These are phyloP conservation scores for Botryotinia calthae DNA, from an alignment of 2,329 filamentous ascomycete genomes.

Conservation along the genomic window DNA sequence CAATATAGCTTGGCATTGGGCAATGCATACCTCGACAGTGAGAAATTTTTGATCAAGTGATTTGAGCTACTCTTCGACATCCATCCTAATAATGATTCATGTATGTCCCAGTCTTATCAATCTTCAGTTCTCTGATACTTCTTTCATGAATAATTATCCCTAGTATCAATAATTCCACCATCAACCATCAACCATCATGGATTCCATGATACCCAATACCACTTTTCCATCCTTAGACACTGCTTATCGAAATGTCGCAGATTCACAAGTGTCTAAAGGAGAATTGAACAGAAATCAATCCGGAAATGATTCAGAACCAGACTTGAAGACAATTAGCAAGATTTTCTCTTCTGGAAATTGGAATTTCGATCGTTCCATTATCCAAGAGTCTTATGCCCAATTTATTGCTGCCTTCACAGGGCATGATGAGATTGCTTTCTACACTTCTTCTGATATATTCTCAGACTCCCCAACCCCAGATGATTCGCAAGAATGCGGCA, in stretches of 20 bases:
- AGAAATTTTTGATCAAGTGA: neutral
- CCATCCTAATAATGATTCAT: neutral
- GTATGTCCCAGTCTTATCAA: neutral
- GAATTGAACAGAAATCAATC: neutral
- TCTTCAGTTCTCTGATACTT: neutral
- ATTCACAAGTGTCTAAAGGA: neutral
- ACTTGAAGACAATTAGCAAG: neutral
- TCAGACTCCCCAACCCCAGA: neutral
- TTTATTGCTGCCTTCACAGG: conserved; percentile 8
- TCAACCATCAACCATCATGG: neutral
- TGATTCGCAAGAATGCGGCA: neutral
- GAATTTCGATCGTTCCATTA: neutral
- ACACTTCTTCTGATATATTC: neutral
- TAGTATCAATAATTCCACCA: neutral
- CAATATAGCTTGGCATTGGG: neutral
- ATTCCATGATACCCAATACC: conserved; percentile 4
- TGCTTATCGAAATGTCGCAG: neutral
- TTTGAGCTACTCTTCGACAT: neutral
- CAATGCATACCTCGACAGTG: neutral
- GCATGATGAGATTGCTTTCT: conserved; percentile 1
- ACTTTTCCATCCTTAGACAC: neutral
- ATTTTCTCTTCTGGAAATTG: neutral
- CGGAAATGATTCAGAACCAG: neutral
- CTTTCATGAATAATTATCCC: neutral
- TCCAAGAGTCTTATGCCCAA: conserved; percentile 1